Percentiles rank a stretch among this genome's conserved stretches.
Evolutionary conservation across 2,329 filamentous ascomycete species (phyloP).

Genomic region (Aspergillus cejpii): DNA sequence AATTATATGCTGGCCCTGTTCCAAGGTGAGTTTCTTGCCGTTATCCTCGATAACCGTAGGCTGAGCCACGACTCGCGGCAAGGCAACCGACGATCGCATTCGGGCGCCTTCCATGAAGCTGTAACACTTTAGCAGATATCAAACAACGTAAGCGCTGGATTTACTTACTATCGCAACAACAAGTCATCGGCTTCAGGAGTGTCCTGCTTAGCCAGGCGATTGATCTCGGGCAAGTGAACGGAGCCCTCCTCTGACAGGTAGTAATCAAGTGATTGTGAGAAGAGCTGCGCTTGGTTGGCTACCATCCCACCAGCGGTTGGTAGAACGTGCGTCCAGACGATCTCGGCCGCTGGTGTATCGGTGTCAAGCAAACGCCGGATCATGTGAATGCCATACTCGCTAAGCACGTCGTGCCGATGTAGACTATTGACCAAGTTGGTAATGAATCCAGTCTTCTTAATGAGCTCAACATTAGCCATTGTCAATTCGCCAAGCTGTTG

Average conservation of each 20-base stretch:
- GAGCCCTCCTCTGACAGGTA: slow-evolving; percentile 48
- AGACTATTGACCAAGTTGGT: slow-evolving; percentile 38
- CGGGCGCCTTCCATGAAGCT: slow-evolving; percentile 40
- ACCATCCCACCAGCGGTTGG: slow-evolving; percentile 53
- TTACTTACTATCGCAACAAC: slow-evolving; percentile 47
- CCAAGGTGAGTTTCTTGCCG: slow-evolving; percentile 27
- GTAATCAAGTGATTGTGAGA: slow-evolving; percentile 52
- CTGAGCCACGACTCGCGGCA: slow-evolving; percentile 33
- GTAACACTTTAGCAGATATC: background rate
- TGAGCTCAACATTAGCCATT: slow-evolving; percentile 44
- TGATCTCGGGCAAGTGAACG: slow-evolving; percentile 45
- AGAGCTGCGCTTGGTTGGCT: slow-evolving; percentile 53
- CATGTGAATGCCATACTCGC: slow-evolving; percentile 51
- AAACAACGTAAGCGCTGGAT: background rate
- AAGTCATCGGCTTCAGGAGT: slow-evolving; percentile 43
- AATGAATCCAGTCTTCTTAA: slow-evolving; percentile 39
- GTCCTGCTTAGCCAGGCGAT: slow-evolving; percentile 43
- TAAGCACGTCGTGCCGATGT: slow-evolving; percentile 40
- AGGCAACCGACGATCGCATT: slow-evolving; percentile 33
- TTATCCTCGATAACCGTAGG: slow-evolving; percentile 32
- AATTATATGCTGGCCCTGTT: slow-evolving; percentile 31
- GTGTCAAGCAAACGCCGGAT: slow-evolving; percentile 48
- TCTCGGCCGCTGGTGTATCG: slow-evolving; percentile 42
- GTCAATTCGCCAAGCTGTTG: slow-evolving; percentile 47
- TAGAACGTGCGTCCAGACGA: slow-evolving; percentile 54